phyloP scores from a whole-genome alignment of 139 green algal species.

The Picochlorum sp. region DNA sequence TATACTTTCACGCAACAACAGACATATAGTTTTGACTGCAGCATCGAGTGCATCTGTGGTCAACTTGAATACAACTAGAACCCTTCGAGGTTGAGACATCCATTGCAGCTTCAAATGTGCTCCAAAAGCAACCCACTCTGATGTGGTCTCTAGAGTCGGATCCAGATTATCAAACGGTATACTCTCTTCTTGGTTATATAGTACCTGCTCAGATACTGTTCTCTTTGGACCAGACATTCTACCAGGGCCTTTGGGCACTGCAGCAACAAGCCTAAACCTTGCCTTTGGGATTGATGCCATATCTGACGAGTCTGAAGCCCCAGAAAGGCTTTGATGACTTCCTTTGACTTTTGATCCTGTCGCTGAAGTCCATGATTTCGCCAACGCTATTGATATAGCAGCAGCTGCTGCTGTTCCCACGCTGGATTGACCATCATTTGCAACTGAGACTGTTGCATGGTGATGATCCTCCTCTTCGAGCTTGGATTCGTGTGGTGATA shows the following conservation, averaged over 20 bases:
- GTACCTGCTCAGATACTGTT: too few species aligned
- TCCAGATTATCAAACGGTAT: too few species aligned
- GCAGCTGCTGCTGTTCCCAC: conserved; percentile 49
- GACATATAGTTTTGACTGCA: conserved; percentile 27
- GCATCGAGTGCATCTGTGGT: conserved; percentile 18
- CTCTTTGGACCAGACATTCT: too few species aligned
- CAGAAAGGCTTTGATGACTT: background rate
- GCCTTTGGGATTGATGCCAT: conserved; percentile 14
- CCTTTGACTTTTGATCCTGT: conserved; percentile 4
- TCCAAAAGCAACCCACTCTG: conserved; percentile 23
- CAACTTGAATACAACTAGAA: conserved; percentile 45
- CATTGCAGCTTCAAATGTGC: conserved; percentile 50
- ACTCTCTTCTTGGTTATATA: too few species aligned
- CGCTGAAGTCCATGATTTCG: conserved; percentile 36
- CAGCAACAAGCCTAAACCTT: conserved; percentile 53
- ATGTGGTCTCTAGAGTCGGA: background rate
- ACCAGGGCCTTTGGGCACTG: conserved; percentile 24
- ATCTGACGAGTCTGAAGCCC: background rate
- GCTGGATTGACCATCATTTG: conserved; percentile 42
- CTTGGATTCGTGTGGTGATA: background rate
- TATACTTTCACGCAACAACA: conserved; percentile 32
- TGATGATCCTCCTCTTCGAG: background rate
- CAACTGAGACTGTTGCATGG: conserved; percentile 27
- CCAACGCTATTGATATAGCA: conserved; percentile 50
- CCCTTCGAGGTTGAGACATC: conserved; percentile 32